Conservation (phyloP, 176 grass and related monocot genomes). For the Oryza officinalis region DNA sequence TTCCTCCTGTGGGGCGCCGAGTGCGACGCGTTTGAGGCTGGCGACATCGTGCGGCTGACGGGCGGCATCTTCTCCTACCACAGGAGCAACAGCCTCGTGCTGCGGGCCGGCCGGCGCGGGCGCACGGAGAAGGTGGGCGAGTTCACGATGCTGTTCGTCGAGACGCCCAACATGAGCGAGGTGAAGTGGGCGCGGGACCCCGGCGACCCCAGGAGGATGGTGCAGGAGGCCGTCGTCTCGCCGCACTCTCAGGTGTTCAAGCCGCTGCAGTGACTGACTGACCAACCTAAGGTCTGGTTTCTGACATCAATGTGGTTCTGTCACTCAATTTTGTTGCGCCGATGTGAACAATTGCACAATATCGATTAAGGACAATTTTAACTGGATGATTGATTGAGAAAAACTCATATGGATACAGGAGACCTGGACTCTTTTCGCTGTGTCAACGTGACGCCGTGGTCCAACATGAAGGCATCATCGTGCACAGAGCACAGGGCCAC, state of each 20-base stretch:
- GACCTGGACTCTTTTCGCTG: no score
- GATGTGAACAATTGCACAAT: background rate
- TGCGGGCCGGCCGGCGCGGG: conserved; percentile 67
- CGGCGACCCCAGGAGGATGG: conserved; percentile 43
- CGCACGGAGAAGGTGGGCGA: conserved; percentile 61
- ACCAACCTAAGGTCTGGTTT: background rate
- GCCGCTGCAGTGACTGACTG: conserved; percentile 30
- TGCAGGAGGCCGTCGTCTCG: conserved; percentile 60
- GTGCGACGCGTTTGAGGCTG: conserved; percentile 67
- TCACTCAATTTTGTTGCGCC: no score
- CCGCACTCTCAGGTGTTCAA: conserved; percentile 58
- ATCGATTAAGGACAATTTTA: background rate
- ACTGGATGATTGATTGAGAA: no score
- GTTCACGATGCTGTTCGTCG: conserved; percentile 88
- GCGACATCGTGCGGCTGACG: conserved; percentile 71
- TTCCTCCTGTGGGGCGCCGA: conserved; percentile 85
- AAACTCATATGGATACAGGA: no score
- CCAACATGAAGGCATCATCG: no score
- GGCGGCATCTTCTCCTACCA: conserved; percentile 82
- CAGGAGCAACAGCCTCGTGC: conserved; percentile 52
- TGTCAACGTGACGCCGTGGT: no score
- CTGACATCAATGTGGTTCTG: background rate
- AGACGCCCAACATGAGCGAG: conserved; percentile 96
- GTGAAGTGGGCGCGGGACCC: conserved; percentile 46
- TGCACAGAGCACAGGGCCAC: conserved; percentile 62